A percentile compares a stretch with the other conserved stretches of the same genome.
Conservation (phyloP, 257 asterid genomes). For the Penstemon newberryi region DNA sequence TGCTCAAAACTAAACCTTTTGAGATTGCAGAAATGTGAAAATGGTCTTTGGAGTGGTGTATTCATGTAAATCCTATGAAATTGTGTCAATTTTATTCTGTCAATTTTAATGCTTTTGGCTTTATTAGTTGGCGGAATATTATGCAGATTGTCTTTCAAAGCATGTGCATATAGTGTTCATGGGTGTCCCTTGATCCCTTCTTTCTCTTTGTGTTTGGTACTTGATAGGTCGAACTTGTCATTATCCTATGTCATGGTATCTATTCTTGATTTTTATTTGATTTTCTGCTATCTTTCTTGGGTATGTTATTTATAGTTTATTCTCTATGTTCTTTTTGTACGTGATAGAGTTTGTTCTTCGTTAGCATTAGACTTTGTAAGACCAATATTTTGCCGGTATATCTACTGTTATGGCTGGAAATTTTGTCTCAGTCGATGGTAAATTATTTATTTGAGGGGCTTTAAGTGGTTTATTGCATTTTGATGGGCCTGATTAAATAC, state of each 20-base stretch:
- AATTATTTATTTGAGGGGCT: neutral
- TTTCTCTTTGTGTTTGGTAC: conserved; percentile 4
- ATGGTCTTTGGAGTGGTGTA: neutral
- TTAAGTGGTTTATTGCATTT: conserved; percentile 20
- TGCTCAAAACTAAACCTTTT: neutral
- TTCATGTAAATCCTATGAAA: conserved; percentile 5
- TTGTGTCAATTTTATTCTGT: conserved; percentile 6
- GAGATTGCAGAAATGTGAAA: conserved; percentile 13
- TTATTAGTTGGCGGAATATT: conserved; percentile 14
- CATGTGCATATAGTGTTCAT: neutral
- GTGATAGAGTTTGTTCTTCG: conserved; percentile 18
- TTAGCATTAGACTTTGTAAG: too few relatives aligned
- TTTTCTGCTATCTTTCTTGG: conserved; percentile 18
- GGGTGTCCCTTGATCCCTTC: neutral
- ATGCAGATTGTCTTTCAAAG: conserved; percentile 12
- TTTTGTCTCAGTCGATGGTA: conserved; percentile 16
- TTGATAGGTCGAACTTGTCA: conserved; percentile 3
- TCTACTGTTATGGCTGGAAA: conserved; percentile 8
- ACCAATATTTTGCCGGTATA: too few relatives aligned
- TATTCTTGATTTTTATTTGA: neutral
- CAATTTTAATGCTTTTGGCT: conserved; percentile 12
- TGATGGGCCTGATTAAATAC: neutral
- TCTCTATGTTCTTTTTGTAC: conserved; percentile 1
- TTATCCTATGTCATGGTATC: conserved; percentile 20
- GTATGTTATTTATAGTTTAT: conserved; percentile 12